Evolutionary conservation across 2,329 filamentous ascomycete species (phyloP).

Genomic region (Sordariomycetes sp.): DNA sequence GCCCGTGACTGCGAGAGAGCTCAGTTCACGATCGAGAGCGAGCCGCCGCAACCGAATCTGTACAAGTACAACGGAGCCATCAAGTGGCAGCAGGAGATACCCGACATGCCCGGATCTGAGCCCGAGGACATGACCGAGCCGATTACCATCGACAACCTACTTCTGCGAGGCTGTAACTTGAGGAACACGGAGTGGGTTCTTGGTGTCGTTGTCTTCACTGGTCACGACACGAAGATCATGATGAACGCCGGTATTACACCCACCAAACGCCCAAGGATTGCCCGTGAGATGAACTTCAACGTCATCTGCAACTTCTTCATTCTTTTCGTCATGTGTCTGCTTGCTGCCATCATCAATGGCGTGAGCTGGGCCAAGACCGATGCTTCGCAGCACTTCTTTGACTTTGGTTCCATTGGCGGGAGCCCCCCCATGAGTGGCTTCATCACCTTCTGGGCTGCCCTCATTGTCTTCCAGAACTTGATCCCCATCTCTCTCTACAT

Average conservation of each 20-base stretch:
- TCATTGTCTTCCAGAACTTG: conserved; percentile 97
- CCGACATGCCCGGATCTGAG: conserved; percentile 50
- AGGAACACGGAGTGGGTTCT: conserved; percentile 95
- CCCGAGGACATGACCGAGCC: conserved; percentile 80
- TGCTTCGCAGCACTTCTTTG: conserved; percentile 72
- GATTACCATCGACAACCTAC: conserved; percentile 87
- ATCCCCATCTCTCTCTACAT: conserved; percentile 98
- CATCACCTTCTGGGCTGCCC: conserved; percentile 90
- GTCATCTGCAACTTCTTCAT: conserved; percentile 95
- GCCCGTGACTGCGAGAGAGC: conserved; percentile 87
- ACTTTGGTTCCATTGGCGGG: conserved; percentile 74
- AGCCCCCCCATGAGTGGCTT: conserved; percentile 74
- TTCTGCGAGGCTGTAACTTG: conserved; percentile 86
- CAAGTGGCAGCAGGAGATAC: conserved; percentile 70
- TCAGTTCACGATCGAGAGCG: conserved; percentile 82
- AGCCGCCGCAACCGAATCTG: conserved; percentile 83
- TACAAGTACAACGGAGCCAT: conserved; percentile 92
- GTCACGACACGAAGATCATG: conserved; percentile 98
- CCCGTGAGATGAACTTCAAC: conserved; percentile 92
- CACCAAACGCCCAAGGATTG: conserved; percentile 84
- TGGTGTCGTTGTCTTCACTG: conserved; percentile 88
- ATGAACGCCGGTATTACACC: conserved; percentile 94
- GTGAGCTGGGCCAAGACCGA: conserved; percentile 67
- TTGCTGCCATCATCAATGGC: conserved; percentile 79
- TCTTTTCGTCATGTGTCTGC: conserved; percentile 79